phyloP scores from a whole-genome alignment of 306 rosid genomes.

The Echinosophora koreensis region DNA sequence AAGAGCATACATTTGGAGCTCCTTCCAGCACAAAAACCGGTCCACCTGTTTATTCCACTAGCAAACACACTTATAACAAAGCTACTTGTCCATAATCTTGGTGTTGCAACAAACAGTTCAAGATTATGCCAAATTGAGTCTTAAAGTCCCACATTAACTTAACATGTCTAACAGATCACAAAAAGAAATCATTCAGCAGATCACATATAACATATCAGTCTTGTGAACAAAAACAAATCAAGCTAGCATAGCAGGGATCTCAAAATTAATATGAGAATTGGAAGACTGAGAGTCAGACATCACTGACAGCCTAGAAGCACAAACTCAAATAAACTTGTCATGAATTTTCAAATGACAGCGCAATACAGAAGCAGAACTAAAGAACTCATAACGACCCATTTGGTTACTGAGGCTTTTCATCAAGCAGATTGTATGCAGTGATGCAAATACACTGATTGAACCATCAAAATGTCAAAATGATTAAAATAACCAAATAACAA shows the following conservation, averaged over 20 bases:
- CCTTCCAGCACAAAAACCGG: too few relatives aligned
- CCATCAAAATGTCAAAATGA: not conserved
- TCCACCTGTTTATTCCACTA: not conserved
- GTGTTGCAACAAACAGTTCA: not conserved
- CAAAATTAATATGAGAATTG: too few relatives aligned
- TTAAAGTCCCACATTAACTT: not conserved
- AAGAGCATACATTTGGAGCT: too few relatives aligned
- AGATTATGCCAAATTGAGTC: not conserved
- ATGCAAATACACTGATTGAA: not conserved
- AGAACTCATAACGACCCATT: not conserved
- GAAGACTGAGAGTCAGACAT: too few relatives aligned
- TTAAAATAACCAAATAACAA: not conserved
- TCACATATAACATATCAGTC: not conserved
- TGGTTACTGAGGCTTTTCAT: not conserved
- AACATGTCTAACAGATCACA: not conserved
- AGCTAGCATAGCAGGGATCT: not conserved
- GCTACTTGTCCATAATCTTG: not conserved
- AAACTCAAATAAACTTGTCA: not conserved
- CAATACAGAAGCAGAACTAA: constrained; percentile 13
- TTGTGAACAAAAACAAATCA: not conserved
- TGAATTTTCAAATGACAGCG: not conserved
- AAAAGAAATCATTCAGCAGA: not conserved
- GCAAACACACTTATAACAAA: not conserved
- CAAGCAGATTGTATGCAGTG: not conserved
- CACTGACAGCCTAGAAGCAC: not conserved